These are phyloP conservation scores for Dioszegia crocea DNA, from an alignment of 768 basidiomycete species.

Conservation along the genomic window DNA sequence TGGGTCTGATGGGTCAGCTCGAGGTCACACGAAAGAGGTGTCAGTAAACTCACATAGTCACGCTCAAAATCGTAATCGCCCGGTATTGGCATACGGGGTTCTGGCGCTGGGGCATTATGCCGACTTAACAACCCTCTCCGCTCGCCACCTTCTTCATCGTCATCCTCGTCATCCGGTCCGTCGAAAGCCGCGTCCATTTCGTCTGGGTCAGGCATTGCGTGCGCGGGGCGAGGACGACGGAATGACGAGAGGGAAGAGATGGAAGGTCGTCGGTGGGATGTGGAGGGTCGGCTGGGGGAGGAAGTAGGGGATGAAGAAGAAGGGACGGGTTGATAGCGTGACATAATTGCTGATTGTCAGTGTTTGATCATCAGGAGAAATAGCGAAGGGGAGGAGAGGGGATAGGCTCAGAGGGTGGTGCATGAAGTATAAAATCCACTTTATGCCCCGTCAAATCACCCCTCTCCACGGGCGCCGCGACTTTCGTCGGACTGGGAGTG, in stretches of 20 bases:
- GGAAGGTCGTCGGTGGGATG: slow-evolving; percentile 4
- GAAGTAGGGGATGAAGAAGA: slow-evolving; percentile 7
- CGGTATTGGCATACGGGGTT: slow-evolving; percentile 25
- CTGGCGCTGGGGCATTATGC: neutral
- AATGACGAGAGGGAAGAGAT: slow-evolving; percentile 14
- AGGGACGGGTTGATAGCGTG: slow-evolving; percentile 21
- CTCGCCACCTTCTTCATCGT: slow-evolving; percentile 16
- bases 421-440: slow-evolving; percentile 40
- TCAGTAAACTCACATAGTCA: slow-evolving; percentile 35
- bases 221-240: slow-evolving; percentile 16
- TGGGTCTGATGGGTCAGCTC: slow-evolving; percentile 35
- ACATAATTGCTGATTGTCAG: slow-evolving; percentile 11
- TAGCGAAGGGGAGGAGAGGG: slow-evolving; percentile 11
- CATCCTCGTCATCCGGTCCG: slow-evolving; percentile 59
- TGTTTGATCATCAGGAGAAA: neutral
- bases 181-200: slow-evolving; percentile 80
- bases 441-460: slow-evolving; percentile 7
- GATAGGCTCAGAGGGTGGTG: slow-evolving; percentile 38
- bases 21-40: neutral
- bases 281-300: slow-evolving; percentile 2
- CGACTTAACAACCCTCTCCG: slow-evolving; percentile 26
- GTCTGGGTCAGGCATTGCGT: slow-evolving; percentile 28
- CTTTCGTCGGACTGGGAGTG: slow-evolving; percentile 4
- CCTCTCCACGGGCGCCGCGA: slow-evolving; percentile 9
- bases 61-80: slow-evolving; percentile 49